These are phyloP conservation scores for Volvox carteri DNA, from an alignment of 163 green algal species.

Conservation along the genomic window DNA sequence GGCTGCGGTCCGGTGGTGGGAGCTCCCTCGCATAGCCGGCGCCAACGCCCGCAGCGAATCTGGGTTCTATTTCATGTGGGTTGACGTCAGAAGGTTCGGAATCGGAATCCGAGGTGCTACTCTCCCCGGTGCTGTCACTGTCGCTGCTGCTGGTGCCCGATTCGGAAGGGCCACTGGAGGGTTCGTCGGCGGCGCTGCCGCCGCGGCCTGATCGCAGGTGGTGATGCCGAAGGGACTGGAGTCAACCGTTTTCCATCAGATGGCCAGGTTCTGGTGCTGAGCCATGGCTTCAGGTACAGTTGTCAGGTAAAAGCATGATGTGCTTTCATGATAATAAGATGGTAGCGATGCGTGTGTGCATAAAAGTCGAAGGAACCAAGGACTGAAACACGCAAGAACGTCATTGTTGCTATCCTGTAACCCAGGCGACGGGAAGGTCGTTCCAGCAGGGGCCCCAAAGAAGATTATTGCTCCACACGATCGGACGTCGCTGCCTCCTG, in stretches of 20 bases:
- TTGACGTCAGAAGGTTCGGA: not conserved
- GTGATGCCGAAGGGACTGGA: not conserved
- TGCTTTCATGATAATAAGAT: too few species aligned
- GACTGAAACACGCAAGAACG: too few species aligned
- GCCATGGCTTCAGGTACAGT: too few species aligned
- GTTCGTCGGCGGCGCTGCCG: not conserved
- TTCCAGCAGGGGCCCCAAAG: constrained; percentile 9
- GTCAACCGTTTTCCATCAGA: too few species aligned
- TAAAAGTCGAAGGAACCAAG: too few species aligned
- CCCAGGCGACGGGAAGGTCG: not conserved
- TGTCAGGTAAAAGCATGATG: too few species aligned
- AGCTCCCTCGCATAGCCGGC: not conserved
- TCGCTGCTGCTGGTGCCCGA: constrained; percentile 12
- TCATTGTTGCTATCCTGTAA: constrained; percentile 15
- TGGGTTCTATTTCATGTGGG: not conserved
- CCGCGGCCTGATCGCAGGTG: not conserved
- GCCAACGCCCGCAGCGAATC: not conserved
- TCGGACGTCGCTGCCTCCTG: constrained; percentile 7
- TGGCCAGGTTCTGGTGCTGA: not conserved
- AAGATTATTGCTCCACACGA: not conserved
- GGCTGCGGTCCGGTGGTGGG: not conserved
- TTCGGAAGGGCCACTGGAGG: not conserved
- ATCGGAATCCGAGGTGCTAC: not conserved
- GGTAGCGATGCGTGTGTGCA: too few species aligned
- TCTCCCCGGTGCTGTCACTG: not conserved